A percentile compares a stretch with the other conserved stretches of the same genome.
phyloP scores from a whole-genome alignment of 2,329 filamentous ascomycete genomes.

The Aspergillus neotritici region DNA sequence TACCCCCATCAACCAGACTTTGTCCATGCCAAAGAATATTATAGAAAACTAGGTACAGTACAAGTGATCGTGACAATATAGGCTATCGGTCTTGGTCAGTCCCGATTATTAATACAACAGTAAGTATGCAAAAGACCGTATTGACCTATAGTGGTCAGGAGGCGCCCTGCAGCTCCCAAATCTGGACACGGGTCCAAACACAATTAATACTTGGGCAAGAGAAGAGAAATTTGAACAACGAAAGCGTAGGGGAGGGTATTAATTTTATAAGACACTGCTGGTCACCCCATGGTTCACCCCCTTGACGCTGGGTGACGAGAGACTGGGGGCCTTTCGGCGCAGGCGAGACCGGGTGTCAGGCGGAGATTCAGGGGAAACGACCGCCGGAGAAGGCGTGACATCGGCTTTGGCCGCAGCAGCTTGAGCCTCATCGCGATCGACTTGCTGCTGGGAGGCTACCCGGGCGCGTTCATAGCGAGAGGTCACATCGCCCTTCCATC shows the following conservation, averaged over 20 bases:
- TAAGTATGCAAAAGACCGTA: conserved; percentile 11
- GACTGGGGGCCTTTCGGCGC: conserved; percentile 31
- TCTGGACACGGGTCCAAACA: background rate
- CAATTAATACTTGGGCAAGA: conserved; percentile 2
- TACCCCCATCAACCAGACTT: conserved; percentile 5
- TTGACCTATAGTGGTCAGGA: conserved; percentile 17
- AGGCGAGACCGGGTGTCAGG: conserved; percentile 28
- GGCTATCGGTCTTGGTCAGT: conserved; percentile 15
- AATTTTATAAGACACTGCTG: conserved; percentile 35
- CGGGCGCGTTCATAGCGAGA: conserved; percentile 55
- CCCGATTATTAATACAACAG: conserved; percentile 31
- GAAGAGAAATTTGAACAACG: background rate
- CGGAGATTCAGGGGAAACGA: conserved; percentile 22
- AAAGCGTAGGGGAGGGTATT: background rate
- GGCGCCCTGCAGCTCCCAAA: conserved; percentile 30
- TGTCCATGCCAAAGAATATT: conserved; percentile 11
- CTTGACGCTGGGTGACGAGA: conserved; percentile 28
- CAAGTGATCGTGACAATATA: conserved; percentile 4
- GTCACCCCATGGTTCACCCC: conserved; percentile 34
- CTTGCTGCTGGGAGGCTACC: conserved; percentile 51
- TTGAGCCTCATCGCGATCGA: conserved; percentile 42
- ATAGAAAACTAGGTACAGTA: conserved; percentile 8
- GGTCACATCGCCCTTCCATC: conserved; percentile 66
- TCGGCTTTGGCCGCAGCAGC: conserved; percentile 19
- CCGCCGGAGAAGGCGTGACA: conserved; percentile 17